Base-by-base conservation (phyloP, 2,329 filamentous ascomycete species). In the Penicillium sp. region DNA sequence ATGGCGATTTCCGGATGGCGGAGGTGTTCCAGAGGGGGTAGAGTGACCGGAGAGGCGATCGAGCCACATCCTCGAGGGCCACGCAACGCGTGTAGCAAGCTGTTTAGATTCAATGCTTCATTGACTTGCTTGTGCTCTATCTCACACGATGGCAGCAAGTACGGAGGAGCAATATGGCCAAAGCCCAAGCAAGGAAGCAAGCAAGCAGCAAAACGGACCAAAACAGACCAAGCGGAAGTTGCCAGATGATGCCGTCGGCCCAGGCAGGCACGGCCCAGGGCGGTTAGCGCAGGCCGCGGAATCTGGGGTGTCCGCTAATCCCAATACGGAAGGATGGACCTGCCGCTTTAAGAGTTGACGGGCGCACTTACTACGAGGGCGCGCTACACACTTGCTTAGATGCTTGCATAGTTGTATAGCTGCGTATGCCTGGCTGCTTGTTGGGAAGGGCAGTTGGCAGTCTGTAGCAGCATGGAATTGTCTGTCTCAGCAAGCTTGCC, bases 41-140 rank as follows among this genome's bases (percentile, higher is more conserved):
- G 86, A 82, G 72, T 88, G 86, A 65, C 82, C 85, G 62, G 88
- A 87, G 63, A 96, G 85, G 71, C 91, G 88, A 77, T 96, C 91
- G 69, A 95, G 85, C 91, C 91, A 96, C 90, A 96, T 96, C 50
- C 56, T 73, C 49, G 46, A 48, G 47, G 56, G 12, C 55, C 45
- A 56, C 52, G 51, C 51, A 38, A 48, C 33, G 43, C 35, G 46
- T 46, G 23, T 33, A 12, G 45, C 8, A 21, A 12, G n/a, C 18
- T 20, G 40, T 43, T 21, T 11, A 6, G 18, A 43, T 62, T 58
- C 60, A 61, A 58, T 60, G 59, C 63, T 64, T 64, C 64, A 62
- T 62, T 57, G 63, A 61, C 64, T 66, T 63, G 57, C 59, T 40
- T 16, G 28, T 20, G 14, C 33, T 35, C 18, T 35, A 21, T 51